Evolutionary conservation across 805 yeast genomes (phyloP).

Genomic region (Starmera pachycereana): DNA sequence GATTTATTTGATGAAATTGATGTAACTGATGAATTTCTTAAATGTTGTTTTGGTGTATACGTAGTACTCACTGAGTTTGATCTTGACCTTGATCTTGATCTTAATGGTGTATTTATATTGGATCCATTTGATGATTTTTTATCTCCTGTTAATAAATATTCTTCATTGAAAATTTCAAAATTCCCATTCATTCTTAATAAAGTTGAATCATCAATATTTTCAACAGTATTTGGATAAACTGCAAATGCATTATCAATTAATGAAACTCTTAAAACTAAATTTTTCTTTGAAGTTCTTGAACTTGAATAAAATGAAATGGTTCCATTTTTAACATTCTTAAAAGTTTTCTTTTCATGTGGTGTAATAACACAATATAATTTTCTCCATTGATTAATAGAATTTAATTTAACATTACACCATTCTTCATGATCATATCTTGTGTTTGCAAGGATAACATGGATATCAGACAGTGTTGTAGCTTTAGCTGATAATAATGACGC

Average conservation of each 20-base stretch:
- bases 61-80: neutral
- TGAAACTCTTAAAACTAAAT: slow-evolving; percentile 39
- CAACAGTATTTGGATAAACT: slow-evolving; percentile 49
- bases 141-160: slow-evolving; percentile 1
- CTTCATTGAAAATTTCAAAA: slow-evolving; percentile 26
- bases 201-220: slow-evolving; percentile 46
- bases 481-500: slow-evolving; percentile 52
- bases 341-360: slow-evolving; percentile 28
- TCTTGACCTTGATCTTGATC: slow-evolving; percentile 2
- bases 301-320: slow-evolving; percentile 42
- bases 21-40: slow-evolving; percentile 3
- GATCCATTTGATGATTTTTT: slow-evolving; percentile 1
- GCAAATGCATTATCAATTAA: slow-evolving; percentile 36
- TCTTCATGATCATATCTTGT: slow-evolving; percentile 39
- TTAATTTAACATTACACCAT: slow-evolving; percentile 55
- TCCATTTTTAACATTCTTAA: slow-evolving; percentile 28
- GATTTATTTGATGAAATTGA: slow-evolving; percentile 7
- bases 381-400: slow-evolving; percentile 50
- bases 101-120: neutral
- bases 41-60: slow-evolving; percentile 1
- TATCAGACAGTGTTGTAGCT: slow-evolving; percentile 46
- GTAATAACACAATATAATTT: slow-evolving; percentile 39
- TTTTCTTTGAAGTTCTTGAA: slow-evolving; percentile 38
- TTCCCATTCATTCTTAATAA: slow-evolving; percentile 47
- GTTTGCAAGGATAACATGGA: slow-evolving; percentile 45